Percentiles rank a stretch among this genome's conserved stretches.
These are phyloP conservation scores for Cadophora sp. DNA, from an alignment of 2,329 filamentous ascomycete genomes.

Conservation along the genomic window DNA sequence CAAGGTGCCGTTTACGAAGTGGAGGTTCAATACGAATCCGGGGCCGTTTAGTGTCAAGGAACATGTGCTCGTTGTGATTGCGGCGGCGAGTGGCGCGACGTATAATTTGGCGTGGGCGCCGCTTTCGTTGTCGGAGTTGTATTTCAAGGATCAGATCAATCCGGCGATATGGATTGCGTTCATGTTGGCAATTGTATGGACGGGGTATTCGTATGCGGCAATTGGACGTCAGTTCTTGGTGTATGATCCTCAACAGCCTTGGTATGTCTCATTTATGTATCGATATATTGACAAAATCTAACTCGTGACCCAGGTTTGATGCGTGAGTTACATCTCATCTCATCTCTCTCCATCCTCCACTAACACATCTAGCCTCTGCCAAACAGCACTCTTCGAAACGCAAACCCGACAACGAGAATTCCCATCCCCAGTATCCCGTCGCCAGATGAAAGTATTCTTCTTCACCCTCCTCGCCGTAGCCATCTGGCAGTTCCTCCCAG, in stretches of 20 bases:
- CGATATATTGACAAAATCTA: constrained; percentile 18
- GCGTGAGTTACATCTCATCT: constrained; percentile 42
- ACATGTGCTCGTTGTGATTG: constrained; percentile 48
- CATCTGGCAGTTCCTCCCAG: constrained; percentile 67
- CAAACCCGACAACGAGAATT: constrained; percentile 58
- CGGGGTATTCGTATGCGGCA: constrained; percentile 64
- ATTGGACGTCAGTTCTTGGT: constrained; percentile 62
- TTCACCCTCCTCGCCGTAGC: constrained; percentile 57
- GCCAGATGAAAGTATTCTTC: constrained; percentile 65
- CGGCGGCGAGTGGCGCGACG: constrained; percentile 58
- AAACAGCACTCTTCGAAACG: constrained; percentile 65
- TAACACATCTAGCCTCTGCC: constrained; percentile 47
- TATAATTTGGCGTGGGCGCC: constrained; percentile 58
- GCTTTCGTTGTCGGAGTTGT: constrained; percentile 62
- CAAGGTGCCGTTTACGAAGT: constrained; percentile 48
- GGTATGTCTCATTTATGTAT: constrained; percentile 44
- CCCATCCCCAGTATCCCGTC: constrained; percentile 55
- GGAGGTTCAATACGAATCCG: constrained; percentile 48
- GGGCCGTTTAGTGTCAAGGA: constrained; percentile 42
- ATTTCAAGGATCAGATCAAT: constrained; percentile 59
- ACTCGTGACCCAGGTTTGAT: constrained; percentile 50
- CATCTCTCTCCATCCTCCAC: background rate
- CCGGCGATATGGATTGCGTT: constrained; percentile 63
- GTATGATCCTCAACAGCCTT: constrained; percentile 63
- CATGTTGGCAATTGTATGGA: constrained; percentile 65